Evolutionary conservation across 306 rosid species (phyloP).

Genomic region (Arachis hypogaea): DNA sequence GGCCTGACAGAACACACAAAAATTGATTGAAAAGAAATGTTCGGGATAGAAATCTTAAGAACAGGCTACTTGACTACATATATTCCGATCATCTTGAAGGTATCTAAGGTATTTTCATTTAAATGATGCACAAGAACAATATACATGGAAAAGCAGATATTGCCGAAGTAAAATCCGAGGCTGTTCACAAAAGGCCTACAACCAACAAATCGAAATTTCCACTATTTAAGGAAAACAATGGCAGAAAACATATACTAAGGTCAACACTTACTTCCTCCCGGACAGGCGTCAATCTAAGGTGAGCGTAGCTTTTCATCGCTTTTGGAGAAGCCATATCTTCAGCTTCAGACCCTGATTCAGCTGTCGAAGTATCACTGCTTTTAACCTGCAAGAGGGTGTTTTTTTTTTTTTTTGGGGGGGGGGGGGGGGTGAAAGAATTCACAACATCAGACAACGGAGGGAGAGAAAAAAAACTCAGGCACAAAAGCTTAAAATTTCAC

Average conservation of each 20-base stretch:
- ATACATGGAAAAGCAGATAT: not conserved
- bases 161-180: constrained; percentile 18
- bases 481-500: constrained; percentile 13
- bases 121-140: constrained; percentile 20
- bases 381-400: constrained; percentile 57
- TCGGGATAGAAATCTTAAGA: constrained; percentile 17
- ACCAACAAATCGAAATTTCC: constrained; percentile 30
- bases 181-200: constrained; percentile 23
- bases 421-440: constrained; percentile 18
- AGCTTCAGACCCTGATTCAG: constrained; percentile 98
- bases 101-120: not conserved
- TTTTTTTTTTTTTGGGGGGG: not conserved
- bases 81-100: not conserved
- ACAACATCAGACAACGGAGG: not conserved
- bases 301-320: constrained; percentile 73
- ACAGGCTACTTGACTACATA: not conserved
- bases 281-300: constrained; percentile 95
- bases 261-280: constrained; percentile 84
- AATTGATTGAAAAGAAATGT: constrained; percentile 28
- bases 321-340: constrained; percentile 91
- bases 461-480: no score
- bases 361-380: constrained; percentile 96
- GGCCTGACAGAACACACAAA: constrained; percentile 52
- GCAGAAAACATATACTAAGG: constrained; percentile 39
- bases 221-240: constrained; percentile 1